phyloP scores from a whole-genome alignment of 1,284 basidiomycete genomes.

The Cryptococcus maquisensis region DNA sequence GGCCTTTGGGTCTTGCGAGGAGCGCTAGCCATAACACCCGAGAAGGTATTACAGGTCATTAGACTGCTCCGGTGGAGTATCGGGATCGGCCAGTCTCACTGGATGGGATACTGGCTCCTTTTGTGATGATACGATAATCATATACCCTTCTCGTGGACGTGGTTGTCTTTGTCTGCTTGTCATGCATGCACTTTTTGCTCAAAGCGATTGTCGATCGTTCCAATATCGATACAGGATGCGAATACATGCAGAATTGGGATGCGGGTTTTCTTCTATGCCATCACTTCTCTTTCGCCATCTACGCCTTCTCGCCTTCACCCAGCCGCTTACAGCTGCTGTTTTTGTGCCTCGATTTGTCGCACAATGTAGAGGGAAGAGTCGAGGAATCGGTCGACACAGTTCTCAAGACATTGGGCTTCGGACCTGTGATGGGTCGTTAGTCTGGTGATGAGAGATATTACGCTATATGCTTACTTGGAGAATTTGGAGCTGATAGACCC shows the following conservation, averaged over 20 bases:
- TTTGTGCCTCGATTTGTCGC: constrained; percentile 63
- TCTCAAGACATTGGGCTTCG: constrained; percentile 79
- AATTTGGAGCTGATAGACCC: constrained; percentile 78
- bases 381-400: constrained; percentile 91
- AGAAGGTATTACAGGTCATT: neutral
- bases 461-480: constrained; percentile 54
- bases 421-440: constrained; percentile 29
- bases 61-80: neutral
- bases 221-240: neutral
- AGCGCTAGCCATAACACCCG: neutral
- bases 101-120: neutral
- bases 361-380: constrained; percentile 88
- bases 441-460: neutral
- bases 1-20: neutral
- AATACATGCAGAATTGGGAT: constrained; percentile 17
- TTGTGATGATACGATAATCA: neutral
- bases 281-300: neutral
- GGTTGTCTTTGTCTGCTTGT: neutral
- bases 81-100: neutral
- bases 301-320: neutral
- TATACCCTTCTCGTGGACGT: neutral
- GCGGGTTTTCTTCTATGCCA: neutral
- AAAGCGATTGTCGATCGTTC: neutral
- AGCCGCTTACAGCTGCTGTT: constrained; percentile 30
- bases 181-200: neutral